Evolutionary conservation across 2,329 filamentous ascomycete species (phyloP), one percentile per base, ranked within the genome.

Genomic region (Capronia coronata): DNA sequence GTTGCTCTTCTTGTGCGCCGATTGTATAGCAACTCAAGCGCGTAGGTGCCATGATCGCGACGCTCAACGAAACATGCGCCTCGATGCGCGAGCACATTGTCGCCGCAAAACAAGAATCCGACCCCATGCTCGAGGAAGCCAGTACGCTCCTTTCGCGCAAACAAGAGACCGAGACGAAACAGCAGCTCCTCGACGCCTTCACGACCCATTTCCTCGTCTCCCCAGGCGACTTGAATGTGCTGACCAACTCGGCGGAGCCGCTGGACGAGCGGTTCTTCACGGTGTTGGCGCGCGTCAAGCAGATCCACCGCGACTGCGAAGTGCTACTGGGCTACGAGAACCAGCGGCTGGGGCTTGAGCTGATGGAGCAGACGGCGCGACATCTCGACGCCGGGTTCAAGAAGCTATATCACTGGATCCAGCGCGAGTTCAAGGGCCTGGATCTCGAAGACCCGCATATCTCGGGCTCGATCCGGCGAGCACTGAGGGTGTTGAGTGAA

Each of bases 371-470:
- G 65, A 91, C 84, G 48, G 90, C 89, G 0, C 88, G 87, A 51
- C 82, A 87, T 54, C 76, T 98, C 43, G 93, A 95, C 62, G 77
- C 83, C 13, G 91, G 87, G 3, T 98, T 93, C 61, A 91, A 98
- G 64, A 98, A 96, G 65, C 77, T 98, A 2, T 96, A 94, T 68
- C 83, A 87, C 61, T 98, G 91, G 91, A 83, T 94, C 16, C 90
- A 96, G 65, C 83, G 86, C 51, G 89, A 96, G 61, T 94, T 98
- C 70, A 94, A 90, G 66, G 84, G 83, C 0, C 71, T 97, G 43
- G 94, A 97, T 64, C 77, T 97, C 7, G 93, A 98, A 63, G 95
- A 94, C 59, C 90, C 90, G 0, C 90, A 94, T 61, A 90, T 97
- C 65, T 90, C 86, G 63, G 78, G 83, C 16, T 83, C 87, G 0